phyloP scores from a whole-genome alignment of 163 green algal species.

The Chloromonas sp. region DNA sequence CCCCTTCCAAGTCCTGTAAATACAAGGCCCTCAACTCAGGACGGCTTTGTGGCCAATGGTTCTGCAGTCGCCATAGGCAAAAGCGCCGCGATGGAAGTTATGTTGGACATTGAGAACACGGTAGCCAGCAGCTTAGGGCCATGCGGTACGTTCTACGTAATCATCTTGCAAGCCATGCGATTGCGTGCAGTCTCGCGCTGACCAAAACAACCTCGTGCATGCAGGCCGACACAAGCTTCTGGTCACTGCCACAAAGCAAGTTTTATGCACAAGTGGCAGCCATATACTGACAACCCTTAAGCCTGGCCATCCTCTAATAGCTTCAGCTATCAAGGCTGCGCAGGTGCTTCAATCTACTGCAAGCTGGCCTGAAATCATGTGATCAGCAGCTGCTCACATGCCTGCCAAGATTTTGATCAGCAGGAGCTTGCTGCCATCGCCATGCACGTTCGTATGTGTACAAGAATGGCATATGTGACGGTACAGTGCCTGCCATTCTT shows the following conservation, averaged over 20 bases:
- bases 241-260: not conserved
- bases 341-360: not conserved
- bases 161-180: not conserved
- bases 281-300: not conserved
- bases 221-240: not conserved
- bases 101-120: not conserved
- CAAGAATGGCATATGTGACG: not conserved
- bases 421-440: not conserved
- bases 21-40: no score
- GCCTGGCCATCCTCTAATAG: not conserved
- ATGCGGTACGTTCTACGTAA: not conserved
- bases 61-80: not conserved
- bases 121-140: not conserved
- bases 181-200: not conserved
- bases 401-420: not conserved
- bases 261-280: not conserved
- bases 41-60: not conserved
- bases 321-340: not conserved
- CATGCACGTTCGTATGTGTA: not conserved
- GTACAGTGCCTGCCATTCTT: no score
- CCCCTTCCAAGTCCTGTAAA: no score
- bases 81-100: no score
- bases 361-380: not conserved
- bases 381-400: not conserved
- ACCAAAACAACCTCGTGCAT: no score